A percentile compares a stretch with the other conserved stretches of the same genome.
Evolutionary conservation across 2,329 filamentous ascomycete genomes (phyloP).

Genomic region (Pestalotiopsis sp.): DNA sequence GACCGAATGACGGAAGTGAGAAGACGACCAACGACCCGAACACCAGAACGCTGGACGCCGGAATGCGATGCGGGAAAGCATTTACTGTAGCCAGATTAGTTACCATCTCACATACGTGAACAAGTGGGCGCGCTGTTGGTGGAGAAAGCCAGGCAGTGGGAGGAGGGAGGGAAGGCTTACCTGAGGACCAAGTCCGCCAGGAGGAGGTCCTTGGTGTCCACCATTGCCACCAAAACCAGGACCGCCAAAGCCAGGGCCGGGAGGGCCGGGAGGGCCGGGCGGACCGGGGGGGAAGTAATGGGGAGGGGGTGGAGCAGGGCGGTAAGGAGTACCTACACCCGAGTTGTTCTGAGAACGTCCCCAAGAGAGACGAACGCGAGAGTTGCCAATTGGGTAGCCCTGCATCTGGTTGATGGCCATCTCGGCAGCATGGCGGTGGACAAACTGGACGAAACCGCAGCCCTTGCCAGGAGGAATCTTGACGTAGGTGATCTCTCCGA

Average conservation of each 20-base stretch:
- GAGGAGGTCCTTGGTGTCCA: constrained; percentile 30
- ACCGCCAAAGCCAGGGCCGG: constrained; percentile 23
- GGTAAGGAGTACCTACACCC: constrained; percentile 94
- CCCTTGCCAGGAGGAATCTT: constrained; percentile 99
- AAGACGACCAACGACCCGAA: constrained; percentile 13
- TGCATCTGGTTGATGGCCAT: constrained; percentile 99
- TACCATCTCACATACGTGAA: background rate
- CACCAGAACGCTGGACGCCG: constrained; percentile 28
- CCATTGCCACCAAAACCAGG: constrained; percentile 22
- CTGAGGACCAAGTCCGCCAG: constrained; percentile 31
- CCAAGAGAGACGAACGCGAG: constrained; percentile 95
- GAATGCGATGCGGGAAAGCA: constrained; percentile 25
- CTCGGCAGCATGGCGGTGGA: constrained; percentile 96
- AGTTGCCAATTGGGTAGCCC: constrained; percentile 98
- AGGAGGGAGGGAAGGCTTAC: constrained; percentile 17
- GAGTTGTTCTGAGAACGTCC: constrained; percentile 99
- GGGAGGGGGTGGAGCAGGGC: constrained; percentile 66
- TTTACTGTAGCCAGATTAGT: constrained; percentile 7
- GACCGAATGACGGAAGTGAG: constrained; percentile 9
- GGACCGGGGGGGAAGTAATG: constrained; percentile 33
- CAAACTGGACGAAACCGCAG: constrained; percentile 98
- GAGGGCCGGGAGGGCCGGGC: constrained; percentile 24
- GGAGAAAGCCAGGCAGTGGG: background rate
- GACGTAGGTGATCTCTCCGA: constrained; percentile 99
- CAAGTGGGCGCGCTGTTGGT: background rate